phyloP scores from a whole-genome alignment of 1,284 basidiomycete species.

The Melampsora larici-populina region DNA sequence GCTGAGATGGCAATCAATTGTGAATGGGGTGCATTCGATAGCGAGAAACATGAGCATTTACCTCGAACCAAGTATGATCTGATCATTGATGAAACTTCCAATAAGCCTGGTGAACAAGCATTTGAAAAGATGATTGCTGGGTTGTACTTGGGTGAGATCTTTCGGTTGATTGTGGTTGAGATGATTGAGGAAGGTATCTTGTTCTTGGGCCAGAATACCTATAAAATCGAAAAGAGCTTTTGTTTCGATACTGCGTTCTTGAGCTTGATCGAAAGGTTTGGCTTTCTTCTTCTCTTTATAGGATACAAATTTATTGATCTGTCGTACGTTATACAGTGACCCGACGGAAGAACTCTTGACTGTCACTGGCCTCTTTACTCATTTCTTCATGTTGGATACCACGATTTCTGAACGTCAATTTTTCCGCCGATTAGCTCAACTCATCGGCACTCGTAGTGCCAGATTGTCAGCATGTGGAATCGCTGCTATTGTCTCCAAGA shows the following conservation, averaged over 20 bases:
- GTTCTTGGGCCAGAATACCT: constrained; percentile 93
- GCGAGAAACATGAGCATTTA: constrained; percentile 82
- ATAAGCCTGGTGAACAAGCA: constrained; percentile 93
- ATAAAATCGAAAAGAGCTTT: constrained; percentile 91
- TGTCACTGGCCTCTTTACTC: constrained; percentile 90
- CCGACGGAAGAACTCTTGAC: constrained; percentile 96
- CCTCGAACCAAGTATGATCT: constrained; percentile 89
- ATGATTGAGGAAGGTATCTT: constrained; percentile 94
- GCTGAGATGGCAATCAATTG: constrained; percentile 90
- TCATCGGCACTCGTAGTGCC: constrained; percentile 85
- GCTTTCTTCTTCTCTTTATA: constrained; percentile 2
- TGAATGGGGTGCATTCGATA: constrained; percentile 97
- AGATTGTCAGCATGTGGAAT: constrained; percentile 87
- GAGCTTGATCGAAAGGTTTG: constrained; percentile 85
- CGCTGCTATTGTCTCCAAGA: constrained; percentile 87
- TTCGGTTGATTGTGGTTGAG: constrained; percentile 88
- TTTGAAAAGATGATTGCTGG: constrained; percentile 99
- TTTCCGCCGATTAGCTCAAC: constrained; percentile 72
- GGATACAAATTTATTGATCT: neutral
- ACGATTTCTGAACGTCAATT: constrained; percentile 90
- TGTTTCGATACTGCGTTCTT: constrained; percentile 93
- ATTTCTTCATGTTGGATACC: constrained; percentile 91
- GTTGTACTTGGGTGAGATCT: constrained; percentile 92
- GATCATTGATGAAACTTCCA: constrained; percentile 85
- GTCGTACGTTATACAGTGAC: constrained; percentile 65